Evolutionary conservation across 2,329 filamentous ascomycete species (phyloP).

Genomic region (Venturia pyrina): DNA sequence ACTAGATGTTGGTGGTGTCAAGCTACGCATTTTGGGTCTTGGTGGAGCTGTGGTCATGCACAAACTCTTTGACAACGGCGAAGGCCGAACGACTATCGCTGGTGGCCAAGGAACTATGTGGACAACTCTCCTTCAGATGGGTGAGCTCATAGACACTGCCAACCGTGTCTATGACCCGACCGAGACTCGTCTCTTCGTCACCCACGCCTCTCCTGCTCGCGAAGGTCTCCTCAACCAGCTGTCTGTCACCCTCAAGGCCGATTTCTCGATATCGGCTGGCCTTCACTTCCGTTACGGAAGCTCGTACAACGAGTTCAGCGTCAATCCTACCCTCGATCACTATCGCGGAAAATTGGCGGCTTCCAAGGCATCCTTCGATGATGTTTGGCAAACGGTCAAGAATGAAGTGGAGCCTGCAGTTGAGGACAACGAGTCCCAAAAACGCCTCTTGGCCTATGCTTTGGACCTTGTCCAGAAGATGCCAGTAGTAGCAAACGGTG

Average conservation of each 20-base stretch:
- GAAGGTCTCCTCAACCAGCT: conserved; percentile 97
- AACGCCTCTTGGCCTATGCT: conserved; percentile 83
- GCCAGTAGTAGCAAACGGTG: conserved; percentile 87
- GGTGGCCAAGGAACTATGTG: conserved; percentile 99
- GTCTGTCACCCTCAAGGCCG: conserved; percentile 91
- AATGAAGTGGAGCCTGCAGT: conserved; percentile 92
- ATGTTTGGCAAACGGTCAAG: conserved; percentile 99
- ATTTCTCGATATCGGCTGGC: conserved; percentile 95
- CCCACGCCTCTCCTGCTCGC: conserved; percentile 89
- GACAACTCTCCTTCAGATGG: conserved; percentile 97
- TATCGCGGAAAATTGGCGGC: conserved; percentile 97
- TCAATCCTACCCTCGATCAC: conserved; percentile 95
- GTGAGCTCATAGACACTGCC: conserved; percentile 92
- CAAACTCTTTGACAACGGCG: conserved; percentile 98
- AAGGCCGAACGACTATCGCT: conserved; percentile 94
- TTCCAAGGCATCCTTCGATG: conserved; percentile 96
- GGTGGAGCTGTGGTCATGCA: conserved; percentile 98
- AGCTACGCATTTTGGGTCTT: conserved; percentile 84
- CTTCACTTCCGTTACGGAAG: conserved; percentile 98
- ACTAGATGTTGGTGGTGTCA: conserved; percentile 88
- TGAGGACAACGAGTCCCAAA: conserved; percentile 84
- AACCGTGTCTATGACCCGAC: conserved; percentile 98
- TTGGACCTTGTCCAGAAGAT: conserved; percentile 95
- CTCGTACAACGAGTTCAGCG: conserved; percentile 99
- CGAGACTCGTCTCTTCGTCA: conserved; percentile 93